These are phyloP conservation scores for Exophiala xenobiotica DNA, from an alignment of 2,329 filamentous ascomycete genomes.

Conservation along the genomic window DNA sequence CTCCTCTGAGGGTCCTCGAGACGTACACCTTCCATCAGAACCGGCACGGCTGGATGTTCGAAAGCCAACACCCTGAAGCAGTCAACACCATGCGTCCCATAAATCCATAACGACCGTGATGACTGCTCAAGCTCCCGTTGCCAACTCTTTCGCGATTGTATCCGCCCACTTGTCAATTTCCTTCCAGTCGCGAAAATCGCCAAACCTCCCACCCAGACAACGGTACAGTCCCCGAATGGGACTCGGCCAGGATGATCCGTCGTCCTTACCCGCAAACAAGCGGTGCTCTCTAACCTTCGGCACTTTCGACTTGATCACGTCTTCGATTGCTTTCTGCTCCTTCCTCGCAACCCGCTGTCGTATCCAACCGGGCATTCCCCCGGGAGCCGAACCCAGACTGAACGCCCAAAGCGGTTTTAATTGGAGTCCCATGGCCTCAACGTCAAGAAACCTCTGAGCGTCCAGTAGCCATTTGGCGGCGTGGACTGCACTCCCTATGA, in stretches of 20 bases:
- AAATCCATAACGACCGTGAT: no score
- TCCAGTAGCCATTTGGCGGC: slow-evolving; percentile 19
- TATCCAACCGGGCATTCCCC: slow-evolving; percentile 13
- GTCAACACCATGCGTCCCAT: no score
- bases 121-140: slow-evolving; percentile 10
- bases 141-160: slow-evolving; percentile 23
- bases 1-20: no score
- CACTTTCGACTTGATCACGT: slow-evolving; percentile 11
- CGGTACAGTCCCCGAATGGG: slow-evolving; percentile 15
- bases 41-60: no score
- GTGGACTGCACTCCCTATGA: slow-evolving; percentile 24
- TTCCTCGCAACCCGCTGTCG: slow-evolving; percentile 10
- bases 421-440: slow-evolving; percentile 23
- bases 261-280: slow-evolving; percentile 23
- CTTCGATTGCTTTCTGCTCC: slow-evolving; percentile 11
- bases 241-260: slow-evolving; percentile 9
- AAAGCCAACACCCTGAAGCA: no score
- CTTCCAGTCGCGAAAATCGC: slow-evolving; percentile 22
- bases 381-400: slow-evolving; percentile 20
- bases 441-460: slow-evolving; percentile 23
- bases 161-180: slow-evolving; percentile 24
- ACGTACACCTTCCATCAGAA: no score
- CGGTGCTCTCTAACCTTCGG: slow-evolving; percentile 23
- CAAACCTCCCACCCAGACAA: slow-evolving; percentile 22
- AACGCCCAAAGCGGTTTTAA: slow-evolving; percentile 23